These are phyloP conservation scores for Venustampulla echinocandica DNA, from an alignment of 495 filamentous ascomycete species.

Conservation along the genomic window DNA sequence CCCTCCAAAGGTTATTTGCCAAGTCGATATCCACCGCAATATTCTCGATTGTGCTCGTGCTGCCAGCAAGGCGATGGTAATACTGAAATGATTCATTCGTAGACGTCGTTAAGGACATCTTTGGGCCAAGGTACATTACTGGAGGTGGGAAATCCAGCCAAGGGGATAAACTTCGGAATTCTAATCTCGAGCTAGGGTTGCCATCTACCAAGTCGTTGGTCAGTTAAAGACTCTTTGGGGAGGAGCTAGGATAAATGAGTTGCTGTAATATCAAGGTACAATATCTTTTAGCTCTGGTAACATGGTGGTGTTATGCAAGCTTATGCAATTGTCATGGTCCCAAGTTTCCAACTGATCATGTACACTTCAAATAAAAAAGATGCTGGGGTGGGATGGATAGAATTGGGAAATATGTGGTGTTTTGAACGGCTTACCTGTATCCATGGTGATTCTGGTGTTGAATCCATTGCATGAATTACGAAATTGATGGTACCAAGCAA, in stretches of 20 bases:
- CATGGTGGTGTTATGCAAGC: no score
- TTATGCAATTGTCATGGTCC: no score
- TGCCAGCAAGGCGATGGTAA: conserved; percentile 1
- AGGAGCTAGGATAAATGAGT: no score
- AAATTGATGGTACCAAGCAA: conserved; percentile 10
- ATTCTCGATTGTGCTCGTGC: background rate
- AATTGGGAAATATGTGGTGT: background rate
- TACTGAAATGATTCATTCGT: background rate
- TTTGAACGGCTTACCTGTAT: background rate
- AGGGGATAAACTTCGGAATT: background rate
- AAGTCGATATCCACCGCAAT: conserved; percentile 5
- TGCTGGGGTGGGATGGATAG: background rate
- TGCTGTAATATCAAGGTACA: no score
- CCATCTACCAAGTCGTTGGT: no score
- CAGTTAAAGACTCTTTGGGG: no score
- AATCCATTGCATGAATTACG: conserved; percentile 8
- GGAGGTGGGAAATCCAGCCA: background rate
- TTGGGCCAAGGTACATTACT: background rate
- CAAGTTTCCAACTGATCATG: background rate
- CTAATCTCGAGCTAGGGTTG: no score
- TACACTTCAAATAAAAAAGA: background rate
- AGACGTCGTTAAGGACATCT: background rate
- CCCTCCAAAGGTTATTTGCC: background rate
- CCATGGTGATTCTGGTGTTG: conserved; percentile 4
- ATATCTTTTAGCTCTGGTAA: no score